Conservation (phyloP, 2,329 filamentous ascomycete species). For the Botryosphaeria dothidea region DNA sequence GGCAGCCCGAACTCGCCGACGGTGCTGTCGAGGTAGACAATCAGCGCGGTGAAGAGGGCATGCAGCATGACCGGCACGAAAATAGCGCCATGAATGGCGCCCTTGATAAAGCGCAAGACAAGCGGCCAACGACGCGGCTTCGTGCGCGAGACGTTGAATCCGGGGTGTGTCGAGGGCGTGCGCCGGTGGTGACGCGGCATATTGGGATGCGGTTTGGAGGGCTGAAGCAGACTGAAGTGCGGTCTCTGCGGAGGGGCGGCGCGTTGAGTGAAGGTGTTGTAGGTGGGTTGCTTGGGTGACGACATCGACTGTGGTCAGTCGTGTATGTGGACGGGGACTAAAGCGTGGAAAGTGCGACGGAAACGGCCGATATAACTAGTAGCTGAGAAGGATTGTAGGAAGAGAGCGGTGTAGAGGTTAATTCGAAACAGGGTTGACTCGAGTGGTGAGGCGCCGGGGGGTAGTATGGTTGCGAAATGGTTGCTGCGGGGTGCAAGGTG, state of each 20-base stretch:
- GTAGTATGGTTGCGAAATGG: not conserved
- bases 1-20: conserved; percentile 56
- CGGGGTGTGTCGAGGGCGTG: conserved; percentile 43
- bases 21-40: conserved; percentile 60
- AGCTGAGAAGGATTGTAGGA: not conserved
- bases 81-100: conserved; percentile 62
- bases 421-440: not conserved
- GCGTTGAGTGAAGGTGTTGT: not conserved
- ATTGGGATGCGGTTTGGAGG: not conserved
- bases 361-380: not conserved
- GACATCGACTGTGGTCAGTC: not conserved
- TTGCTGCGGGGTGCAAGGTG: not conserved
- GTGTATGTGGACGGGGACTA: not conserved
- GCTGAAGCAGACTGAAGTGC: not conserved
- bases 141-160: conserved; percentile 46
- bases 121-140: conserved; percentile 61
- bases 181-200: conserved; percentile 26
- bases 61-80: conserved; percentile 59
- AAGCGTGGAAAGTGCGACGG: not conserved
- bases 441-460: not conserved
- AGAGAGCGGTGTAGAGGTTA: not conserved
- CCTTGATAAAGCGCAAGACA: conserved; percentile 65
- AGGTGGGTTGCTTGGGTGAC: not conserved
- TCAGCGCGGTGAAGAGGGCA: conserved; percentile 57
- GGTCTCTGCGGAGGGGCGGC: not conserved